Evolutionary conservation across 345 rosid species (phyloP).

Genomic region (Melaleuca quinquenervia): DNA sequence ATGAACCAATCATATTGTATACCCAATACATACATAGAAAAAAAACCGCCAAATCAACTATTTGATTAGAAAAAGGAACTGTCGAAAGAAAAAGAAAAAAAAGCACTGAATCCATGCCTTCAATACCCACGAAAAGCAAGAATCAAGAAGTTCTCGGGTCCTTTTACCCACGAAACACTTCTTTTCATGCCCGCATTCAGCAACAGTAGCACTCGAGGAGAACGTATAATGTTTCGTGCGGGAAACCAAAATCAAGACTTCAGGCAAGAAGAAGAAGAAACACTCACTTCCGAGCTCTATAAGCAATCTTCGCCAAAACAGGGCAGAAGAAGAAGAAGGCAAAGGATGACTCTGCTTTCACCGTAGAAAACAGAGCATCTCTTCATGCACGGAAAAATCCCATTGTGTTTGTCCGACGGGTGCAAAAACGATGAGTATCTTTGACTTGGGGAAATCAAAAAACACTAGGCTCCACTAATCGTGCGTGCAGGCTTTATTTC

Average conservation of each 20-base stretch:
- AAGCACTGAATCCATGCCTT: neutral
- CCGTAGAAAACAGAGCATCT: neutral
- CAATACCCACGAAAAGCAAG: neutral
- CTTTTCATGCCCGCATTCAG: neutral
- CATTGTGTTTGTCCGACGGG: neutral
- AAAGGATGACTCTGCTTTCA: neutral
- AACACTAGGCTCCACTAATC: neutral
- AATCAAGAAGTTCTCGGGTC: neutral
- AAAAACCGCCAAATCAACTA: neutral
- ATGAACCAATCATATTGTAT: neutral
- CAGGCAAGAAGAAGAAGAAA: neutral
- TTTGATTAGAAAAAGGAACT: neutral
- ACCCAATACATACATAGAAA: neutral
- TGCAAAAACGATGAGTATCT: neutral
- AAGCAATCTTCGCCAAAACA: neutral
- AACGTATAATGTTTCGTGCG: neutral
- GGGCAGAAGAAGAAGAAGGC: neutral
- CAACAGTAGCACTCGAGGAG: neutral
- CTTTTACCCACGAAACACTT: neutral
- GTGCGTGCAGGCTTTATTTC: neutral
- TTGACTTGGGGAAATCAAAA: neutral
- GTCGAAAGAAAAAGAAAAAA: neutral
- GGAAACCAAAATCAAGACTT: neutral
- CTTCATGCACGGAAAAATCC: neutral
- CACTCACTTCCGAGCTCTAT: neutral